Conservation (phyloP, 176 grass and related monocot species). For the Lolium rigidum region DNA sequence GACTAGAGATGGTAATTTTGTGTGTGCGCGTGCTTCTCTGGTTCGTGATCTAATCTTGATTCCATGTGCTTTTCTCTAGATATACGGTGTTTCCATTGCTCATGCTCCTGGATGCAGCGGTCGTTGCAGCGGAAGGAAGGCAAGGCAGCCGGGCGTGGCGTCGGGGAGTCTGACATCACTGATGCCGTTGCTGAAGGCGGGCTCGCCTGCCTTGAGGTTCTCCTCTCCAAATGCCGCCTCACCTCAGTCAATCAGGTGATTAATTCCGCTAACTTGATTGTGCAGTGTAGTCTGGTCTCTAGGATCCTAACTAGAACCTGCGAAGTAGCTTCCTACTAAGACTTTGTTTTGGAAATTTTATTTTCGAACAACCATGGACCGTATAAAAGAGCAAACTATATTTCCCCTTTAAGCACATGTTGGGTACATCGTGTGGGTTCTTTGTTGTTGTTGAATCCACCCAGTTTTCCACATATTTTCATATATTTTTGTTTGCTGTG, state of each 20-base stretch:
- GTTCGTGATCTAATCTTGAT: slow-evolving; percentile 25
- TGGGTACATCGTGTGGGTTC: background rate
- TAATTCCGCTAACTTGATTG: slow-evolving; percentile 10
- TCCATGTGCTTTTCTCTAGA: slow-evolving; percentile 45
- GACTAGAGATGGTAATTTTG: background rate
- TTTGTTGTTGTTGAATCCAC: background rate
- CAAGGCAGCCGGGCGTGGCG: slow-evolving; percentile 31
- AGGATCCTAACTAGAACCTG: slow-evolving; percentile 15
- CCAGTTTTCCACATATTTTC: slow-evolving; percentile 5
- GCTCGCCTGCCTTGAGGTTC: slow-evolving; percentile 71
- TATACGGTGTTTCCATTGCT: slow-evolving; percentile 80
- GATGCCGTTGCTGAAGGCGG: slow-evolving; percentile 72
- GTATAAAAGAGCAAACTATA: background rate
- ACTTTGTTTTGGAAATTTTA: slow-evolving; percentile 18
- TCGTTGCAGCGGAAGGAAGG: slow-evolving; percentile 74
- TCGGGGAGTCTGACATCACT: slow-evolving; percentile 50
- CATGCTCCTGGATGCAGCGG: slow-evolving; percentile 78
- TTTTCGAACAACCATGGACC: slow-evolving; percentile 15
- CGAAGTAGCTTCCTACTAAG: slow-evolving; percentile 15
- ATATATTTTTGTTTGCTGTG: slow-evolving; percentile 19
- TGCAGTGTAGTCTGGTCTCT: background rate
- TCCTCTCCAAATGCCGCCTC: slow-evolving; percentile 76
- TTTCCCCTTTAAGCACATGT: background rate
- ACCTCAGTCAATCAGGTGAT: slow-evolving; percentile 74
- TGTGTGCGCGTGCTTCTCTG: background rate